These are phyloP conservation scores for Teunomyces stri DNA, from an alignment of 805 yeast species.

Conservation along the genomic window DNA sequence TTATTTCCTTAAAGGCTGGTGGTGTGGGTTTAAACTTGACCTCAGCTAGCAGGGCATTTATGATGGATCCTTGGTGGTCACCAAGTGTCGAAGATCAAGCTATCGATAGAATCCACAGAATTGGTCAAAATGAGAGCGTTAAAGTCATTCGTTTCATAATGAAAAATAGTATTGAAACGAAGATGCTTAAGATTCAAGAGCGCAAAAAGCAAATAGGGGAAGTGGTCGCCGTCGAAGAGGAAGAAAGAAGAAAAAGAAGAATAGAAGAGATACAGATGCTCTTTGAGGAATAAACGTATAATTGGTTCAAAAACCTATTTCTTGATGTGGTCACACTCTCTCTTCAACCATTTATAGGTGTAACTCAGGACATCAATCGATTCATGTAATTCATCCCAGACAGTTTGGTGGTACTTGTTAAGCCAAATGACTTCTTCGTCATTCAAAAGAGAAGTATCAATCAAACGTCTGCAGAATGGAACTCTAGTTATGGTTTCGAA, in stretches of 20 bases:
- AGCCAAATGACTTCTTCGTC: conserved; percentile 65
- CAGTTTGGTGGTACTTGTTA: conserved; percentile 58
- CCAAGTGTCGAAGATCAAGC: conserved; percentile 91
- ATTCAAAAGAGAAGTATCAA: conserved; percentile 57
- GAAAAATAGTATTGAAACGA: conserved; percentile 79
- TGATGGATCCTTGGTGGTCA: conserved; percentile 99
- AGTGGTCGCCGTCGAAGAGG: conserved; percentile 72
- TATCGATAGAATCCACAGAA: conserved; percentile 84
- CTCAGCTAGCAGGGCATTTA: conserved; percentile 76
- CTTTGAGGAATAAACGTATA: conserved; percentile 43
- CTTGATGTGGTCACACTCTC: conserved; percentile 40
- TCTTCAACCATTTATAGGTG: conserved; percentile 49
- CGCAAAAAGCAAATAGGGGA: conserved; percentile 79
- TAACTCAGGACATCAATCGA: conserved; percentile 36
- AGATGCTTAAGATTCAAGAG: conserved; percentile 86
- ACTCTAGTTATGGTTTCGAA: conserved; percentile 84
- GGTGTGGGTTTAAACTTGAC: conserved; percentile 92
- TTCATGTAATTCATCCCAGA: conserved; percentile 49
- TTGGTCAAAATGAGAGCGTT: conserved; percentile 77
- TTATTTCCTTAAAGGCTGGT: conserved; percentile 84
- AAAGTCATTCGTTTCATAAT: conserved; percentile 77
- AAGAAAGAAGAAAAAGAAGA: conserved; percentile 64
- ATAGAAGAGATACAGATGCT: conserved; percentile 71
- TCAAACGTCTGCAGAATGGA: conserved; percentile 78
- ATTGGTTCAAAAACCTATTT: conserved; percentile 2